Percentiles rank a stretch among this genome's conserved stretches.
Conservation (phyloP, 2,329 filamentous ascomycete species). For the Diaporthe caulivora region DNA sequence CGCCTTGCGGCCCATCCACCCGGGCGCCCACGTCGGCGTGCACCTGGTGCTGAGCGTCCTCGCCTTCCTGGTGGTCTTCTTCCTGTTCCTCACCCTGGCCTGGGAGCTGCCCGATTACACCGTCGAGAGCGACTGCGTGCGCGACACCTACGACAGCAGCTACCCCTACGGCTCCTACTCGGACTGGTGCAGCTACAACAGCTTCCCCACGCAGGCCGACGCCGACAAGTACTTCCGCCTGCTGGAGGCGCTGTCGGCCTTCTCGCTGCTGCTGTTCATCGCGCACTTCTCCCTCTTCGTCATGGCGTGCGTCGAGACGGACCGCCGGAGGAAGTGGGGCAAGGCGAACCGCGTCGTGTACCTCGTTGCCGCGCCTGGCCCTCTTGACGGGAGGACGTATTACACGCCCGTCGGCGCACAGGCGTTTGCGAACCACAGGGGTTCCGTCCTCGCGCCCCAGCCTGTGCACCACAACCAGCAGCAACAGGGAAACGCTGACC, state of each 20-base stretch:
- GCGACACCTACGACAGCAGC: neutral
- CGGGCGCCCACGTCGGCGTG: conserved; percentile 57
- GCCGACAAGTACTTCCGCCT: conserved; percentile 31
- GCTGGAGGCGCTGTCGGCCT: conserved; percentile 41
- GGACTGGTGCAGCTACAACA: conserved; percentile 37
- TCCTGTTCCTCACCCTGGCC: conserved; percentile 53
- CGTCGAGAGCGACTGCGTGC: conserved; percentile 39
- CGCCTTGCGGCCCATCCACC: conserved; percentile 53
- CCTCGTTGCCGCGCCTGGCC: conserved; percentile 19
- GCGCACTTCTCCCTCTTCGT: conserved; percentile 41
- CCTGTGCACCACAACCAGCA: neutral
- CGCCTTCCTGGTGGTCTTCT: conserved; percentile 48
- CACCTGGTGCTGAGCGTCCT: conserved; percentile 57
- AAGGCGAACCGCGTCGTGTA: conserved; percentile 34
- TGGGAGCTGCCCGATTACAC: conserved; percentile 45
- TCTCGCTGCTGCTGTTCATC: conserved; percentile 39
- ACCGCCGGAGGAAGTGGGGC: conserved; percentile 38
- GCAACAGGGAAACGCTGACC: conserved; percentile 11
- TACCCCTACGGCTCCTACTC: conserved; percentile 34
- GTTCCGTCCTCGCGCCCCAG: neutral
- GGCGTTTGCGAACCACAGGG: neutral
- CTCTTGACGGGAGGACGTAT: conserved; percentile 30
- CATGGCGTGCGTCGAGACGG: conserved; percentile 41
- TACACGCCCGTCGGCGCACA: conserved; percentile 10
- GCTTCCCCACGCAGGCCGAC: conserved; percentile 25